A percentile compares a stretch with the other conserved stretches of the same genome.
phyloP scores from a whole-genome alignment of 2,329 filamentous ascomycete genomes.

The Endocalyx cinctus region DNA sequence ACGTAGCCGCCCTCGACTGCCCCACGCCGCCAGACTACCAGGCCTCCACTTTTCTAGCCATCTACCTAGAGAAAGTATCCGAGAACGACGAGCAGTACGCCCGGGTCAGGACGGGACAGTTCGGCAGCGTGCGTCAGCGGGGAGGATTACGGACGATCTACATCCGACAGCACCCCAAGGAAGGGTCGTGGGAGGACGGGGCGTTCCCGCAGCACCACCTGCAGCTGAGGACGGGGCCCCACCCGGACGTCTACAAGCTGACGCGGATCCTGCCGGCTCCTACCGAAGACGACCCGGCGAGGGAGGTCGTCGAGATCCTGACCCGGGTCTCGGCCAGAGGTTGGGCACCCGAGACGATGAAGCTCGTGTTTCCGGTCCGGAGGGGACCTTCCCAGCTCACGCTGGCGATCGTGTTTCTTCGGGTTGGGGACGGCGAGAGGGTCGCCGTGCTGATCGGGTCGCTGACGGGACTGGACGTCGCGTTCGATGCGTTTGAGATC shows the following conservation, averaged over 20 bases:
- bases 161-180: slow-evolving; percentile 22
- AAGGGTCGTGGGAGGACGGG: slow-evolving; percentile 8
- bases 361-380: too few relatives aligned
- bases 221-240: too few relatives aligned
- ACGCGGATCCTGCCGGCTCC: too few relatives aligned
- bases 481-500: slow-evolving; percentile 2
- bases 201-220: too few relatives aligned
- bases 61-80: slow-evolving; percentile 25
- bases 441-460: slow-evolving; percentile 7
- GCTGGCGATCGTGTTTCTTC: too few relatives aligned
- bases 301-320: too few relatives aligned
- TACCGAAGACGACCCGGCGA: too few relatives aligned
- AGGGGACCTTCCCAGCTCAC: too few relatives aligned
- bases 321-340: too few relatives aligned
- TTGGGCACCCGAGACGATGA: too few relatives aligned
- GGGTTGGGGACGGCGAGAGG: neutral
- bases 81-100: slow-evolving; percentile 19
- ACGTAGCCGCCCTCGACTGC: slow-evolving; percentile 27
- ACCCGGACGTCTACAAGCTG: too few relatives aligned
- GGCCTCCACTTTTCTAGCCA: slow-evolving; percentile 22
- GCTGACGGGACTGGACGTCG: slow-evolving; percentile 7
- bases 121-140: slow-evolving; percentile 13
- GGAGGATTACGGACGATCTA: slow-evolving; percentile 21
- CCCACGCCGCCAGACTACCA: slow-evolving; percentile 25
- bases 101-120: slow-evolving; percentile 16